These are phyloP conservation scores for Phytophthora pluvialis DNA, from an alignment of 352 stramenopile genomes.

Conservation along the genomic window DNA sequence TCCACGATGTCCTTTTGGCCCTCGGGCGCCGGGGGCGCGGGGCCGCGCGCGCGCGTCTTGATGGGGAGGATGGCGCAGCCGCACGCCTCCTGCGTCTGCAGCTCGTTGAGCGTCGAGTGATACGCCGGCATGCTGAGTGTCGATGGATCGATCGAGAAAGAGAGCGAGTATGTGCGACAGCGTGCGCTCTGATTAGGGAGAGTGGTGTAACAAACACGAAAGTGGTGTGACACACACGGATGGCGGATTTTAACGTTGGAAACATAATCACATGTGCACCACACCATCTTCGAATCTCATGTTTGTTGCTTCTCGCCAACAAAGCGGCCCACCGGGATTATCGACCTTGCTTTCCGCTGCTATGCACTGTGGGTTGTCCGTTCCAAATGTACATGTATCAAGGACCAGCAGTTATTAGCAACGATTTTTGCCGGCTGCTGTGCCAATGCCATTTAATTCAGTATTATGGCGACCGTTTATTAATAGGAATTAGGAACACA, in stretches of 20 bases:
- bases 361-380: too few relatives aligned
- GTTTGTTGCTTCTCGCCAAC: too few relatives aligned
- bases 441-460: too few relatives aligned
- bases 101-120: constrained; percentile 89
- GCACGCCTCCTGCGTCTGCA: constrained; percentile 75
- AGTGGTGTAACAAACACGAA: constrained; percentile 11
- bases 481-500: too few relatives aligned
- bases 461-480: too few relatives aligned
- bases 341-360: too few relatives aligned
- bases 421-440: not conserved
- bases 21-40: constrained; percentile 81
- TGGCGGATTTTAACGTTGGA: too few relatives aligned
- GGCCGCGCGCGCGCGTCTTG: constrained; percentile 87
- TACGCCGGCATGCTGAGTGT: constrained; percentile 87
- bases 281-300: too few relatives aligned
- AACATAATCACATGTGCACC: too few relatives aligned
- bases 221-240: not conserved
- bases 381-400: not conserved
- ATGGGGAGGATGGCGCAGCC: constrained; percentile 91
- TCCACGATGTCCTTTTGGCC: constrained; percentile 93
- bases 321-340: too few relatives aligned
- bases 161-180: constrained; percentile 29
- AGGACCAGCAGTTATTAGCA: not conserved
- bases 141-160: constrained; percentile 13
- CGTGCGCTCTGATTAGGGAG: constrained; percentile 22